Percentiles rank a stretch among this genome's conserved stretches.
Conservation (phyloP, 2,329 filamentous ascomycete genomes). For the Pseudogymnoascus sp. region DNA sequence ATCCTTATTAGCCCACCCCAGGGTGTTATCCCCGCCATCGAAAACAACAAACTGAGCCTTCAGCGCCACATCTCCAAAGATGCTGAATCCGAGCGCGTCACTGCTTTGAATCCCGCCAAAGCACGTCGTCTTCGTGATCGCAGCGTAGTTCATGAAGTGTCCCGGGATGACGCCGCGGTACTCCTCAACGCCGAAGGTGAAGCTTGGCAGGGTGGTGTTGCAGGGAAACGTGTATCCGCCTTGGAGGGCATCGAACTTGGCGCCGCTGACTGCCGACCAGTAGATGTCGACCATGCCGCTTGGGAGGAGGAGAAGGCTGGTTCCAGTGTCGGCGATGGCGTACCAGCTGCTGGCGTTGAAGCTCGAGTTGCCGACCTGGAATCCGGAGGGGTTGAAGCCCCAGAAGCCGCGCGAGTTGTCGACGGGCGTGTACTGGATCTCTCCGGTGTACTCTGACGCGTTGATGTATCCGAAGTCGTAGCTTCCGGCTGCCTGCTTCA, state of each 20-base stretch:
- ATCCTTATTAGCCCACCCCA: conserved; percentile 17
- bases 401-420: conserved; percentile 45
- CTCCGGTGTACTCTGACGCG: conserved; percentile 43
- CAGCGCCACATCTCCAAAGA: conserved; percentile 29
- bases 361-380: conserved; percentile 38
- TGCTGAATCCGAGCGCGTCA: conserved; percentile 24
- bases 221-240: conserved; percentile 33
- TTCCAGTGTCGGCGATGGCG: conserved; percentile 34
- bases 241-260: conserved; percentile 22
- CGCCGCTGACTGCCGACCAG: conserved; percentile 30
- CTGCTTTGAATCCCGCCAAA: conserved; percentile 22
- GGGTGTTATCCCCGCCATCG: conserved; percentile 21
- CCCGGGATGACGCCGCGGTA: conserved; percentile 28
- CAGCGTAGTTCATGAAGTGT: conserved; percentile 31
- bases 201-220: conserved; percentile 27
- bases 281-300: conserved; percentile 29
- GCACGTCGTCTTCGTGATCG: conserved; percentile 19
- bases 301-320: conserved; percentile 32
- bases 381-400: conserved; percentile 46
- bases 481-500: conserved; percentile 38
- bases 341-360: conserved; percentile 37
- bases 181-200: conserved; percentile 30
- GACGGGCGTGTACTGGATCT: conserved; percentile 46
- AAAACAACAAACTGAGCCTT: conserved; percentile 33
- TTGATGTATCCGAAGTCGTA: conserved; percentile 53